Base-by-base conservation (phyloP, 2,329 filamentous ascomycete species). In the Fusarium caatingaense region DNA sequence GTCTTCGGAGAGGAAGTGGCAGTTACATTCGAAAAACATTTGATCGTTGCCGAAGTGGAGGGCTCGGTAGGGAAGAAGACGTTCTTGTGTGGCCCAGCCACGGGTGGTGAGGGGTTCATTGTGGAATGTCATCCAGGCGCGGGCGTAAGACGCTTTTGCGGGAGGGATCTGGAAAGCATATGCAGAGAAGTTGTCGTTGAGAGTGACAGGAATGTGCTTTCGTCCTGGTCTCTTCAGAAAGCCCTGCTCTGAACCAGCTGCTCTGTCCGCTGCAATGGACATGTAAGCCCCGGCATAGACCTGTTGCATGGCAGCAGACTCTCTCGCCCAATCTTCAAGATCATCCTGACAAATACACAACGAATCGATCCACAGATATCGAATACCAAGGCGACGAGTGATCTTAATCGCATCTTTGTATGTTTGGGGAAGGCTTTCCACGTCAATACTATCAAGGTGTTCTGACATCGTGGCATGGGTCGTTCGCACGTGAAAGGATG, bases 271-370 rank as follows among this genome's bases (percentile, higher is more conserved):
- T 1, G 60, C 60, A 5, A 69, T 62, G 1, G 60, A 53, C 3
- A 65, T 2, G 13, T 61, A 44, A 1, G 67, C 56, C n/a, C 64
- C 54, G 1, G 64, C 50, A 11, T 68, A 68, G 4, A 69, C 54
- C 13, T 48, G 30, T 5, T 59, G n/a, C 64, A 69, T 69, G 1
- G 54, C 49, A 7, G 60, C 64, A 28, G 64, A 58, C 13, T 65
- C 64, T 25, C 50, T 25, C 0, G 53, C 40, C 60, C 67, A 69
- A 2, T 71, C 58, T 13, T 66, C 56, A 1, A 25, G 0, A 10
- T 69, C 66, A 3, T 66, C 68, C 20, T 71, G 62, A 4, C 57
- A 63, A 13, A 71, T 69, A 13, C 59, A 69, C 11, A 60, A 12
- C 0, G 61, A 60, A 18, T 71, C 68, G 4, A 71, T 66, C 66